Conservation (phyloP, 164 flowering plant genomes). For the Nymphaea thermarum region DNA sequence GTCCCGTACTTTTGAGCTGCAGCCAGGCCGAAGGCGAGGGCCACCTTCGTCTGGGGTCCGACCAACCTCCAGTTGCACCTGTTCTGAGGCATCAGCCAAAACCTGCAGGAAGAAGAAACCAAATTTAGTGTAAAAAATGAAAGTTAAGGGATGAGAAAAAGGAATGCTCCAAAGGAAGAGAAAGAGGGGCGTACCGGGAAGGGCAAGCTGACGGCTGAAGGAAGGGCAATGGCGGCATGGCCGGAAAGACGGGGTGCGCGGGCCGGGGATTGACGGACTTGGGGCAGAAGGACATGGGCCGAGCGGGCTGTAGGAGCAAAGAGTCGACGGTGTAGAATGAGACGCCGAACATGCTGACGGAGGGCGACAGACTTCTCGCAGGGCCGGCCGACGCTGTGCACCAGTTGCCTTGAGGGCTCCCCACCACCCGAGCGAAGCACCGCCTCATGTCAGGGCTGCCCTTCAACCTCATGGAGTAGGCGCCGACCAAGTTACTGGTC, state of each 20-base stretch:
- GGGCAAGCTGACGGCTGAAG: conserved; percentile 61
- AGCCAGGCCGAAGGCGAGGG: conserved; percentile 47
- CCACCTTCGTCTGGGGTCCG: conserved; percentile 64
- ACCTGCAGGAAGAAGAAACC: conserved; percentile 19
- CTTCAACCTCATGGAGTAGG: conserved; percentile 26
- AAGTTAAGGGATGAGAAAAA: no score
- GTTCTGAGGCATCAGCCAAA: conserved; percentile 65
- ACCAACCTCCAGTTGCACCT: conserved; percentile 79
- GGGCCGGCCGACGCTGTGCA: conserved; percentile 61
- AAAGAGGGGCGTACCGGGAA: conserved; percentile 29
- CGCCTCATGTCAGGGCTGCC: conserved; percentile 33
- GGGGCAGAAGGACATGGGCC: conserved; percentile 69
- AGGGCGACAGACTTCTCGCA: conserved; percentile 29
- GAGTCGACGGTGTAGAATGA: conserved; percentile 53
- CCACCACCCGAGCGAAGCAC: conserved; percentile 50
- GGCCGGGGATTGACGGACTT: conserved; percentile 19
- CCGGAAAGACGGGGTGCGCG: conserved; percentile 7
- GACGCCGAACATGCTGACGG: conserved; percentile 52
- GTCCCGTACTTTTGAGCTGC: conserved; percentile 65
- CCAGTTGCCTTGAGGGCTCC: conserved; percentile 15
- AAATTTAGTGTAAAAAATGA: no score
- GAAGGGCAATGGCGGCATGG: conserved; percentile 29
- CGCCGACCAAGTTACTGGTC: conserved; percentile 64
- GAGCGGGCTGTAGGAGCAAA: conserved; percentile 64
- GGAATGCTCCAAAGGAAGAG: no score